phyloP scores from a whole-genome alignment of 2,329 filamentous ascomycete species.

The Monilinia vaccinii-corymbosi region DNA sequence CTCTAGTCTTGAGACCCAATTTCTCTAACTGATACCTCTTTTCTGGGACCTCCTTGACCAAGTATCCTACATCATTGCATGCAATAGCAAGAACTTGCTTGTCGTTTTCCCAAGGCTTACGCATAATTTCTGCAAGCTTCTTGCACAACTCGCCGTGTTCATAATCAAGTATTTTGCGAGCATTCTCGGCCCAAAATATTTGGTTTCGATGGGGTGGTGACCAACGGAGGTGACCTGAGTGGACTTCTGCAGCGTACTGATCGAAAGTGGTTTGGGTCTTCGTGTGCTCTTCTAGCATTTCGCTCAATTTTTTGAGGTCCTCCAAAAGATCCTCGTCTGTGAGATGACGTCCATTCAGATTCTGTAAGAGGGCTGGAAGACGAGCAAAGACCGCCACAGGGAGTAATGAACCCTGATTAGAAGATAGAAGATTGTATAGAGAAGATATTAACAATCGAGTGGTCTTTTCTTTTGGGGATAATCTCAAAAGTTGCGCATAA shows the following conservation, averaged over 20 bases:
- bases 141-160: slow-evolving; percentile 55
- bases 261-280: slow-evolving; percentile 47
- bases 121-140: slow-evolving; percentile 58
- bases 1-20: slow-evolving; percentile 55
- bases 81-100: slow-evolving; percentile 66
- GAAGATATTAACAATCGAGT: slow-evolving; percentile 86
- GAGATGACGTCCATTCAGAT: slow-evolving; percentile 52
- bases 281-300: slow-evolving; percentile 57
- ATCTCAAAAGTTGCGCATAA: slow-evolving; percentile 82
- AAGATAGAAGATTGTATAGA: slow-evolving; percentile 71
- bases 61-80: slow-evolving; percentile 61
- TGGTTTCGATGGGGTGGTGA: slow-evolving; percentile 64
- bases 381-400: slow-evolving; percentile 81
- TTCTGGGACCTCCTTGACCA: slow-evolving; percentile 65
- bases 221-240: slow-evolving; percentile 63
- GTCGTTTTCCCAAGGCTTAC: slow-evolving; percentile 59
- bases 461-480: slow-evolving; percentile 97
- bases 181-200: slow-evolving; percentile 66
- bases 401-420: slow-evolving; percentile 63
- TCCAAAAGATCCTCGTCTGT: slow-evolving; percentile 56
- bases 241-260: slow-evolving; percentile 54
- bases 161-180: slow-evolving; percentile 58
- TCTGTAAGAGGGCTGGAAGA: slow-evolving; percentile 59
- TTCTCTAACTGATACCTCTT: slow-evolving; percentile 57
- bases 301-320: slow-evolving; percentile 50